These are phyloP conservation scores for Zea luxurians DNA, from an alignment of 176 grass and related monocot species.

Conservation along the genomic window DNA sequence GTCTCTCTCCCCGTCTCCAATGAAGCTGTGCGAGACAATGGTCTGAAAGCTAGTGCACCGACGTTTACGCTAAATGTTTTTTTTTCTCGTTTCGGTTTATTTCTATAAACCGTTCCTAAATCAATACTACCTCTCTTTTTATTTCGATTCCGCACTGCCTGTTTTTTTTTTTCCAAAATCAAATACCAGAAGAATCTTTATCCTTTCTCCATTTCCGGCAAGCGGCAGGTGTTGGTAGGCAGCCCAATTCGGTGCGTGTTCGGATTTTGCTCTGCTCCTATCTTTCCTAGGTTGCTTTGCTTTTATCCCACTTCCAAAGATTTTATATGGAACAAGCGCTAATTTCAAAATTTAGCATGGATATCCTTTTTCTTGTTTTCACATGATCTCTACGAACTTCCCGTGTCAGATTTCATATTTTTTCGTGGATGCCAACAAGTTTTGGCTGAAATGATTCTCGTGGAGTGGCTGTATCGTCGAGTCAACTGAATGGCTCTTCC, in stretches of 20 bases:
- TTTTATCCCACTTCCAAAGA: neutral
- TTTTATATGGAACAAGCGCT: neutral
- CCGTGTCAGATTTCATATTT: neutral
- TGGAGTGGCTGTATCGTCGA: constrained; percentile 26
- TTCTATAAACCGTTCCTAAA: neutral
- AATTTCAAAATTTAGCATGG: neutral
- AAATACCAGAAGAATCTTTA: neutral
- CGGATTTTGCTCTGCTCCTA: neutral
- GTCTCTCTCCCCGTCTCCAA: neutral
- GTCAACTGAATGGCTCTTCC: constrained; percentile 40
- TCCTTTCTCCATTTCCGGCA: neutral
- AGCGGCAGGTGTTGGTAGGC: neutral
- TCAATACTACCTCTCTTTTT: neutral
- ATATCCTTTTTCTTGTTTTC: neutral
- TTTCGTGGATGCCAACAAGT: neutral
- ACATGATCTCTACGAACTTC: neutral
- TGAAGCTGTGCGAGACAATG: neutral
- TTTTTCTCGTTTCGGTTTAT: neutral
- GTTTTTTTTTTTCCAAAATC: neutral
- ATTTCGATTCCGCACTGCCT: no score
- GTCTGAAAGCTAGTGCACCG: neutral
- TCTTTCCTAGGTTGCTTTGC: neutral
- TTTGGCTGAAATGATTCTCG: constrained; percentile 12
- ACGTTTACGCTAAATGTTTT: neutral
- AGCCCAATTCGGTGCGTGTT: neutral